phyloP scores from a whole-genome alignment of 2,329 filamentous ascomycete species.

The Bipolaris sorokiniana region DNA sequence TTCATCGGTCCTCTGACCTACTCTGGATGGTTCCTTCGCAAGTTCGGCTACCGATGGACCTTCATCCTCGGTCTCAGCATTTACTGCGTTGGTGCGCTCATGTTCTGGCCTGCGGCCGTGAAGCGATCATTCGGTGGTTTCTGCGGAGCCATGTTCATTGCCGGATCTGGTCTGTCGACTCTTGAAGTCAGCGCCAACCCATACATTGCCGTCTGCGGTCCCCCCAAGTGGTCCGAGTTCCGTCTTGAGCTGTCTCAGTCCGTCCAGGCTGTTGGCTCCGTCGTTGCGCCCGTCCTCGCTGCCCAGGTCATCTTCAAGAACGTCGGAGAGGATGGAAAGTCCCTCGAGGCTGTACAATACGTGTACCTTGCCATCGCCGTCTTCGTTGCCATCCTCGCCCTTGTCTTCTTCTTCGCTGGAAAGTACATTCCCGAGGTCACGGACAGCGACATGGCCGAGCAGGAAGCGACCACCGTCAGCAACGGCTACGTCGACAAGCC shows the following conservation, averaged over 20 bases:
- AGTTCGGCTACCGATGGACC: conserved; percentile 78
- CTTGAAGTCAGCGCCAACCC: conserved; percentile 81
- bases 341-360: conserved; percentile 74
- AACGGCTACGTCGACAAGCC: conserved; percentile 65
- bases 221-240: conserved; percentile 74
- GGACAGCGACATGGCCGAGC: conserved; percentile 66
- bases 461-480: conserved; percentile 46
- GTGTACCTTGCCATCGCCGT: conserved; percentile 79
- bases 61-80: conserved; percentile 76
- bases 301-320: conserved; percentile 75
- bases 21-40: conserved; percentile 67
- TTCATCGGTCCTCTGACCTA: conserved; percentile 61
- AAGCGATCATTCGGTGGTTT: conserved; percentile 76
- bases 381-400: conserved; percentile 71
- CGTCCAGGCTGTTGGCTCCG: conserved; percentile 76
- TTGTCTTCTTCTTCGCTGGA: conserved; percentile 68
- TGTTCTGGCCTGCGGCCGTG: conserved; percentile 83
- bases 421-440: conserved; percentile 63
- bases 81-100: conserved; percentile 73
- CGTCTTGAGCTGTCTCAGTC: conserved; percentile 79
- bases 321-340: conserved; percentile 61
- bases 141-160: conserved; percentile 73
- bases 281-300: conserved; percentile 75
- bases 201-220: conserved; percentile 65
- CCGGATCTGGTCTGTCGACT: conserved; percentile 74